phyloP scores from a whole-genome alignment of 176 grass and related monocot genomes.

The Areca catechu region DNA sequence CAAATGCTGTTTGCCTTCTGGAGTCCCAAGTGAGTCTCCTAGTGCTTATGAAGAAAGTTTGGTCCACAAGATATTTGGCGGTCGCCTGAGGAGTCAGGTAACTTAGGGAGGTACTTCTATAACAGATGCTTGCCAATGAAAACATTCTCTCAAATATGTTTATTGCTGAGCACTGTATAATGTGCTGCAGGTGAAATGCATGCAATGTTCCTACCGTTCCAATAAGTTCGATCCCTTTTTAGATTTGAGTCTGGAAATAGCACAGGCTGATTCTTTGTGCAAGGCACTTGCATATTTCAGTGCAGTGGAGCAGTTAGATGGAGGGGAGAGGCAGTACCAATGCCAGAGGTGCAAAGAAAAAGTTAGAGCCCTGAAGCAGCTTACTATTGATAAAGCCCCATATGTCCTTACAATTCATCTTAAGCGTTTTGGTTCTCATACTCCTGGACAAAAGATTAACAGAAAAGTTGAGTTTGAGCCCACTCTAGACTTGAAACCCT shows the following conservation, averaged over 20 bases:
- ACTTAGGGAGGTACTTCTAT: conserved; percentile 6
- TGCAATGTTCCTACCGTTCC: conserved; percentile 65
- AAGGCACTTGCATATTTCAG: conserved; percentile 81
- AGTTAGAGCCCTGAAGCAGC: conserved; percentile 74
- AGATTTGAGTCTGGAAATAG: conserved; percentile 98
- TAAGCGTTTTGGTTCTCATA: conserved; percentile 81
- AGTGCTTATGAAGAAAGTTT: conserved; percentile 92
- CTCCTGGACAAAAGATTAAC: conserved; percentile 80
- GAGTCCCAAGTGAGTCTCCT: conserved; percentile 67
- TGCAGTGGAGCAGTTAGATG: conserved; percentile 67
- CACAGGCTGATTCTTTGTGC: conserved; percentile 54
- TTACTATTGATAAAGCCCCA: conserved; percentile 76
- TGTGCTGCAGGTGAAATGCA: conserved; percentile 78
- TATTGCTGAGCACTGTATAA: not conserved
- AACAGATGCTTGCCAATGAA: not conserved
- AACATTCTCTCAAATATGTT: not conserved
- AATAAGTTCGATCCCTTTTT: conserved; percentile 94
- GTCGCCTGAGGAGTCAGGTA: conserved; percentile 74
- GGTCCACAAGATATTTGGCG: conserved; percentile 97
- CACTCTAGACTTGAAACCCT: conserved; percentile 67
- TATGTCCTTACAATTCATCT: conserved; percentile 86
- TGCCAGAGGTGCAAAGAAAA: conserved; percentile 87
- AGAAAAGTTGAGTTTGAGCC: conserved; percentile 79
- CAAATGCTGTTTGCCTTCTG: conserved; percentile 92
- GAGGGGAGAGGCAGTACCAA: conserved; percentile 68